Conservation (phyloP, 2,329 filamentous ascomycete genomes). For the Rhynchosporium secalis region DNA sequence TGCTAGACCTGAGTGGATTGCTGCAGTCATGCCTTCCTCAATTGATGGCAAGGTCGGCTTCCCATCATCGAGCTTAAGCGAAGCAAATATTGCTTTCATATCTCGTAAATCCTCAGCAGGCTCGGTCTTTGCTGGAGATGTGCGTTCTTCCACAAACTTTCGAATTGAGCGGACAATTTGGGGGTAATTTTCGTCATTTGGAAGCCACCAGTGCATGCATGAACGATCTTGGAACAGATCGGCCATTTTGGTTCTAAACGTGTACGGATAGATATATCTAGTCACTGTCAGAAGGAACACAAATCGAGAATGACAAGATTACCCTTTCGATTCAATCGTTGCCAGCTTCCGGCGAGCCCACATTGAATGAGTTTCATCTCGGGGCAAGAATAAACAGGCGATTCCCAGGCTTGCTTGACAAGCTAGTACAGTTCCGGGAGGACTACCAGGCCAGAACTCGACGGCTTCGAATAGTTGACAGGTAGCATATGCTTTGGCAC, state of each 20-base stretch:
- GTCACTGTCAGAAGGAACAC: constrained; percentile 18
- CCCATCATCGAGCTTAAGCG: constrained; percentile 53
- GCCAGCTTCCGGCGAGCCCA: constrained; percentile 83
- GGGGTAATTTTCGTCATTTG: constrained; percentile 74
- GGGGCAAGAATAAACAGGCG: constrained; percentile 75
- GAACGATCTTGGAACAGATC: constrained; percentile 71
- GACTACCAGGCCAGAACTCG: constrained; percentile 67
- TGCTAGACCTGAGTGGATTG: constrained; percentile 21
- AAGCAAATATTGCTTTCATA: constrained; percentile 72
- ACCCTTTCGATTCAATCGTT: constrained; percentile 76
- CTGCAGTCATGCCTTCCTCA: constrained; percentile 11
- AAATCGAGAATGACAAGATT: constrained; percentile 42
- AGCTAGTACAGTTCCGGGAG: constrained; percentile 68
- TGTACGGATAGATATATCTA: constrained; percentile 81
- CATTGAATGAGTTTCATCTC: constrained; percentile 68
- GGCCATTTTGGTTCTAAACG: constrained; percentile 73
- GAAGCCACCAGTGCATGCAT: constrained; percentile 85
- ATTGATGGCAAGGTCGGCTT: constrained; percentile 19
- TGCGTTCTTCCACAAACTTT: constrained; percentile 77
- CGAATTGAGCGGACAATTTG: constrained; percentile 75
- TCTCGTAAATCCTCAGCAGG: constrained; percentile 69
- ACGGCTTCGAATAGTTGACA: constrained; percentile 81
- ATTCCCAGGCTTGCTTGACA: constrained; percentile 77
- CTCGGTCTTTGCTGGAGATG: constrained; percentile 56
- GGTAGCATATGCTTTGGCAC: constrained; percentile 63